Conservation (phyloP, 2,329 filamentous ascomycete genomes). For the Byssochlamys sp. region DNA sequence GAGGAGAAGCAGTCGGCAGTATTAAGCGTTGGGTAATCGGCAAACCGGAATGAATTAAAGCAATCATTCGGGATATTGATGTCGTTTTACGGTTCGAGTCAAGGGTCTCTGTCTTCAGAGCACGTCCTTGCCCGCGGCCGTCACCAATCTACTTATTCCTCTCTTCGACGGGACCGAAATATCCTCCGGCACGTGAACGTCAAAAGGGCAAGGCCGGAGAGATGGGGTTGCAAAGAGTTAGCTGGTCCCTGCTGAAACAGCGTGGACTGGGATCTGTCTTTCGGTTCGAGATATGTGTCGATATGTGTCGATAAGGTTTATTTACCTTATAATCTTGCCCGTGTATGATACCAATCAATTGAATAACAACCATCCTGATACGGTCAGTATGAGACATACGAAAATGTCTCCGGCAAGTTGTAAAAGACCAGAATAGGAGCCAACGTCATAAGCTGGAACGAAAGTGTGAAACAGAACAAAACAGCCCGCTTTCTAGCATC, state of each 20-base stretch:
- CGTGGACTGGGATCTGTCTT: neutral
- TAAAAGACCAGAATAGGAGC: neutral
- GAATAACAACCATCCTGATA: neutral
- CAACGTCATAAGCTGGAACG: neutral
- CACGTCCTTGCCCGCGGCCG: neutral
- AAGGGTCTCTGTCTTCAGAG: neutral
- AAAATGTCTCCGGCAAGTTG: no score
- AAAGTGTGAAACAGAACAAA: neutral
- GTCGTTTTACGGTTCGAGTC: neutral
- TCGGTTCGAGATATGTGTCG: neutral
- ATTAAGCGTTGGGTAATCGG: slow-evolving; percentile 12
- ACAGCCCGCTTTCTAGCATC: neutral
- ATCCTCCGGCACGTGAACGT: neutral
- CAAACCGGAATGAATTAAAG: slow-evolving; percentile 5
- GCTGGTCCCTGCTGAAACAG: neutral
- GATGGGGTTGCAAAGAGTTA: neutral
- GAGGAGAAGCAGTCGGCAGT: slow-evolving; percentile 32
- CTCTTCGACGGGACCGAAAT: neutral
- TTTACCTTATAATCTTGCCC: neutral
- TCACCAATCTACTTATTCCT: no score
- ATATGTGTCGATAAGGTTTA: no score
- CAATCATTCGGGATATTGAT: neutral
- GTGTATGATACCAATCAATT: neutral
- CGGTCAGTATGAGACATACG: neutral
- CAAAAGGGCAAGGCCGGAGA: neutral